phyloP scores from a whole-genome alignment of 208 protist genomes.

The Wallacemonas sp. region DNA sequence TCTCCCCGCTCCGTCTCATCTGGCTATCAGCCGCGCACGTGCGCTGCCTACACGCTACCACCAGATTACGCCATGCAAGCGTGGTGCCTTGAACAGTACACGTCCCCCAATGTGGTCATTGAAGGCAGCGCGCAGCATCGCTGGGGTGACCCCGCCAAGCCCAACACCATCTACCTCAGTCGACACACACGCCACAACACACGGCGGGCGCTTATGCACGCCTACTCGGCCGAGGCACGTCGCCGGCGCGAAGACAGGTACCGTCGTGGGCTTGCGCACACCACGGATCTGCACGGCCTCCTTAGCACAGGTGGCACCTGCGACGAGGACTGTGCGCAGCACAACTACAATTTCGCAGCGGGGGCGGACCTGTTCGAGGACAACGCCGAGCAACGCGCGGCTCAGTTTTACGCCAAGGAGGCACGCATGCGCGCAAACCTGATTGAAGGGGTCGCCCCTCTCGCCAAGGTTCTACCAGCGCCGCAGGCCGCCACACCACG shows the following conservation, averaged over 20 bases:
- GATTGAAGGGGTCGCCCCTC: constrained; percentile 25
- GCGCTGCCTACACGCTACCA: constrained; percentile 23
- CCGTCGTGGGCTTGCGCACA: not conserved
- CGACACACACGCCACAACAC: constrained; percentile 12
- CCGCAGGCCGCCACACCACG: not conserved
- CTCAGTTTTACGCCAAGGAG: constrained; percentile 23
- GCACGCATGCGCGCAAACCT: constrained; percentile 30
- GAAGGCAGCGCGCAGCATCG: not conserved
- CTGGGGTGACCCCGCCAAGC: constrained; percentile 3
- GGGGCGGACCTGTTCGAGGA: constrained; percentile 22
- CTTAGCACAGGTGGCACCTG: constrained; percentile 5
- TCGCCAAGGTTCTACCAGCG: constrained; percentile 9
- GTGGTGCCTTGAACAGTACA: not conserved
- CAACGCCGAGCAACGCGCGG: constrained; percentile 19
- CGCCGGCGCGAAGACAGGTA: constrained; percentile 8
- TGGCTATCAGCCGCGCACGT: constrained; percentile 20
- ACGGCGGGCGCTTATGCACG: constrained; percentile 4
- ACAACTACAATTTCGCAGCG: constrained; percentile 30
- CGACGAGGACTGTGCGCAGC: not conserved
- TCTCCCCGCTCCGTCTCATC: no score
- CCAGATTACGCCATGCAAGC: constrained; percentile 18
- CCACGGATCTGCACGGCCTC: not conserved
- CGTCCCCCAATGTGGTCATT: constrained; percentile 13
- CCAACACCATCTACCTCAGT: constrained; percentile 6
- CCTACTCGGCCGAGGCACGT: constrained; percentile 9